Base-by-base conservation (phyloP, 495 filamentous ascomycete genomes). In the Aspergillus haitiensis region DNA sequence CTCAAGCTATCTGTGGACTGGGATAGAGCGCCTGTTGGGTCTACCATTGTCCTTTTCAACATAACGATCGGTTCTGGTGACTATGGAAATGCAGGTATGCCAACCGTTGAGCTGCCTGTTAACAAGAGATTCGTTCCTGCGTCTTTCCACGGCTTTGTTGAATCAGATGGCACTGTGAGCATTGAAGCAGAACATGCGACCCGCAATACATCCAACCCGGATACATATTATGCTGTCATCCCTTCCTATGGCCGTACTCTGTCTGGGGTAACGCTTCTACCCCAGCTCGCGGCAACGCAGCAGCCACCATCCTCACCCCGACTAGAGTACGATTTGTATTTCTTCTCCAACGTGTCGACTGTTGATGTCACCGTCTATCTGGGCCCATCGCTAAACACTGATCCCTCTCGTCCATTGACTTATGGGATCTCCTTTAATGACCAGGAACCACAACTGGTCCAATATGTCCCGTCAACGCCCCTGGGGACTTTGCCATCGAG, bases 301-400 rank as follows among this genome's bases (percentile, higher is more conserved):
- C 76, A 39, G 77, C 81, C 11, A 67, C 78, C 35, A 6, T 39
- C 46, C 39, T 63, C 47, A 21, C 60, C 47, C 4, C 54, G 53
- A 32, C 56, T 91, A 10, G 82, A 86, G 62, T 90, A 89, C 66
- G 78, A 84, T 60, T 61, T 91, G 16, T 89, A 86, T 72, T 69
- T 86, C 31, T 89, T 88, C 72, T 83, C 83, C 16, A 71, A 75
- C 48, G 61, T 67, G 52, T 37, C 60, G 3, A 68, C 79, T 6
- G 70, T 72, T 8, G 80, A 86, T 59, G 71, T 89, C 49, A 87
- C 83, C 0, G 70, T 90, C 10, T 80, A 80, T 62, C 81, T 90
- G 45, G 82, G 80, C 21, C 78, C 84, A 0, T 78, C 79, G 0
- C 80, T 87, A 9, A 89, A 90, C 58, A 78, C 84, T 16, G 82